Percentiles rank a stretch among this genome's conserved stretches.
Evolutionary conservation across 257 asterid species (phyloP).

Genomic region (Przewalskia tangutica): DNA sequence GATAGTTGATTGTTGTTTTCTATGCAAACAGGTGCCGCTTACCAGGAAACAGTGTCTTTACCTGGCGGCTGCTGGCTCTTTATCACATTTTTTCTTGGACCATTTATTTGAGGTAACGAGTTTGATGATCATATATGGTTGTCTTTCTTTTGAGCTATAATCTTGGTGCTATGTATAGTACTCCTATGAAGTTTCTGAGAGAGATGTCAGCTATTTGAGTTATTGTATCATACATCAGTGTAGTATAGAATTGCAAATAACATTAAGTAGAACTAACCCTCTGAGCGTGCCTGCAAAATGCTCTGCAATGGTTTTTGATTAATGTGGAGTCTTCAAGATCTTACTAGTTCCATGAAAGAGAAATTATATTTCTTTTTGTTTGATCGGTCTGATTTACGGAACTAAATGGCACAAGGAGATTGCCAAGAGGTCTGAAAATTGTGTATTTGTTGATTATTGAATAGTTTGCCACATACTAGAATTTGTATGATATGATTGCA

Average conservation of each 20-base stretch:
- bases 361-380: neutral
- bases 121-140: neutral
- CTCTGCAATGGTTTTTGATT: neutral
- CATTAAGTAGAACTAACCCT: neutral
- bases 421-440: neutral
- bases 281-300: neutral
- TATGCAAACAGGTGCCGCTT: slow-evolving; percentile 47
- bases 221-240: neutral
- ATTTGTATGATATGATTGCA: neutral
- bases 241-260: neutral
- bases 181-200: neutral
- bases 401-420: neutral
- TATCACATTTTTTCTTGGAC: slow-evolving; percentile 88
- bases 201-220: neutral
- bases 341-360: neutral
- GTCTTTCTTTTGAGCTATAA: neutral
- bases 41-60: slow-evolving; percentile 61
- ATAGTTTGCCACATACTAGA: neutral
- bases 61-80: slow-evolving; percentile 71
- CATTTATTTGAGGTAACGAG: slow-evolving; percentile 75
- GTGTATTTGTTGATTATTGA: neutral
- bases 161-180: neutral
- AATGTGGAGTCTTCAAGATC: neutral
- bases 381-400: neutral
- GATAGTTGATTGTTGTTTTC: neutral